Evolutionary conservation across 805 yeast species (phyloP).

Genomic region (Cyberlindnera americana): DNA sequence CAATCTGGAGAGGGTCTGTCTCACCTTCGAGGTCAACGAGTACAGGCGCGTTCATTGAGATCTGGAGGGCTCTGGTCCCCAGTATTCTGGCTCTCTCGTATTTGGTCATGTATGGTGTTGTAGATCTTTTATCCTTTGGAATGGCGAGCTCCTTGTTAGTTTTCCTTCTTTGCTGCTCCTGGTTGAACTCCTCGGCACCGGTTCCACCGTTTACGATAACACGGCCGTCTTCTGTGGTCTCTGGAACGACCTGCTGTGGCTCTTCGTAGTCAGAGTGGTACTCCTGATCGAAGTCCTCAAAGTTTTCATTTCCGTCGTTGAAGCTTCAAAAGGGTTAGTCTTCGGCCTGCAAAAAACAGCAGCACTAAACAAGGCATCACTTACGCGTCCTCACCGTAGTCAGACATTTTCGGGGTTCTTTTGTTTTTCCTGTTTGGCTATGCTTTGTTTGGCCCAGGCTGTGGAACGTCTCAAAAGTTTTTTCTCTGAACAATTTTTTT

Average conservation of each 20-base stretch:
- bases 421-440: too few species aligned
- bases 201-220: conserved; percentile 68
- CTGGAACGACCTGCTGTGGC: conserved; percentile 28
- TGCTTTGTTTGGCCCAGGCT: too few species aligned
- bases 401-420: conserved; percentile 40
- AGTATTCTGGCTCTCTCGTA: conserved; percentile 96
- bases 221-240: conserved; percentile 60
- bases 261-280: conserved; percentile 75
- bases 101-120: conserved; percentile 99
- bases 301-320: conserved; percentile 67
- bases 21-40: conserved; percentile 98
- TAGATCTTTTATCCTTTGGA: conserved; percentile 81
- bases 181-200: conserved; percentile 52
- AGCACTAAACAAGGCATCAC: conserved; percentile 18
- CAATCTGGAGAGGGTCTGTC: conserved; percentile 96
- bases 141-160: conserved; percentile 80
- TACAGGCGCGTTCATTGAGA: conserved; percentile 97
- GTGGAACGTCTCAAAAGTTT: too few species aligned
- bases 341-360: too few species aligned
- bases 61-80: conserved; percentile 96
- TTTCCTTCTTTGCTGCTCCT: conserved; percentile 46
- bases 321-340: conserved; percentile 34
- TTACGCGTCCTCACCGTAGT: conserved; percentile 49
- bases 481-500: too few species aligned
- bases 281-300: conserved; percentile 81